Evolutionary conservation across 2,329 filamentous ascomycete species (phyloP).

Genomic region (Penicillium sp.): DNA sequence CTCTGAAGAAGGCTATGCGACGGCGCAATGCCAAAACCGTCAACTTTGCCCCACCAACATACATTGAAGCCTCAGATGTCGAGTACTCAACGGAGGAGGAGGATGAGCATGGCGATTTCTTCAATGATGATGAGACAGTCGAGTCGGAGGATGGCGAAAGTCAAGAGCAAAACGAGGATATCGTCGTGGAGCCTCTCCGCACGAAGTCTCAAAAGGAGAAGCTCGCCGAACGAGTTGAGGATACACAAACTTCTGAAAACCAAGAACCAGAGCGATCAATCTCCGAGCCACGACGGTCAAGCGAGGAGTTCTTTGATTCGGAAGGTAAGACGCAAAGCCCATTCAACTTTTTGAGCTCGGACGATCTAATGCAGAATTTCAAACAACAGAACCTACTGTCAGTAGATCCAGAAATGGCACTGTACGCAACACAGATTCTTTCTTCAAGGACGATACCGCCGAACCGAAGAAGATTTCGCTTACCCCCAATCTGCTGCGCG

Average conservation of each 20-base stretch:
- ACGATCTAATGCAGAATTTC: conserved; percentile 17
- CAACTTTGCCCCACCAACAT: conserved; percentile 80
- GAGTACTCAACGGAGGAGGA: conserved; percentile 85
- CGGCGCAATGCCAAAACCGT: conserved; percentile 83
- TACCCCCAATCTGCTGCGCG: conserved; percentile 86
- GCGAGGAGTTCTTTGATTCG: conserved; percentile 66
- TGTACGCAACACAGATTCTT: conserved; percentile 88
- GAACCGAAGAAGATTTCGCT: conserved; percentile 98
- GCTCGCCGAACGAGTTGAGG: conserved; percentile 27
- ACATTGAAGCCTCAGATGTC: conserved; percentile 82
- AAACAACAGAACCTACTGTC: conserved; percentile 31
- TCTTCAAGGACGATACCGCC: conserved; percentile 93
- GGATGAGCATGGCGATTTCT: conserved; percentile 50
- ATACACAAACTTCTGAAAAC: conserved; percentile 18
- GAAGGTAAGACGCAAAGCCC: conserved; percentile 35
- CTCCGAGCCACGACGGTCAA: conserved; percentile 52
- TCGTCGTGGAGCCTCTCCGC: conserved; percentile 48
- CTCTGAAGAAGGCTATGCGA: conserved; percentile 80
- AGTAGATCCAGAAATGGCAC: conserved; percentile 77
- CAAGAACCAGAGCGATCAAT: conserved; percentile 32
- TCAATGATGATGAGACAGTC: conserved; percentile 52
- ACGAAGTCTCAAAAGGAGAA: conserved; percentile 44
- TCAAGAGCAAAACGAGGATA: conserved; percentile 39
- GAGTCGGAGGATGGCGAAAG: conserved; percentile 36
- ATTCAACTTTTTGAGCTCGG: background rate